phyloP scores from a whole-genome alignment of 257 asterid genomes.

The Solanum medicagineum region DNA sequence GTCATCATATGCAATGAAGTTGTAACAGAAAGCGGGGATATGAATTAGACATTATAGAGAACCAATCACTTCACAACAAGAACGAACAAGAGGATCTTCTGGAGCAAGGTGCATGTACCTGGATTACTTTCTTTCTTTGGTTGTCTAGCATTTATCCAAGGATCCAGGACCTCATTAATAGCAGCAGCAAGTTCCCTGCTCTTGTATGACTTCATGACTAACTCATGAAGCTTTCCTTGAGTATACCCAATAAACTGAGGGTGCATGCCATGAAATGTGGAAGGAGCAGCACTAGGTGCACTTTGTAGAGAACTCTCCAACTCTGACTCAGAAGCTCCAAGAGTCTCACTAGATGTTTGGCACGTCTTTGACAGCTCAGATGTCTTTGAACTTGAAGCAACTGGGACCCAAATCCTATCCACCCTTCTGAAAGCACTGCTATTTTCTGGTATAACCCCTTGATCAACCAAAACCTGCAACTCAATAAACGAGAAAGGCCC shows the following conservation, averaged over 20 bases:
- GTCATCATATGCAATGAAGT: neutral
- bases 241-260: slow-evolving; percentile 95
- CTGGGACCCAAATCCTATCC: slow-evolving; percentile 91
- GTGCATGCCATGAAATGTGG: slow-evolving; percentile 56
- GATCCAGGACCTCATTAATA: slow-evolving; percentile 93
- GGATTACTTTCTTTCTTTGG: slow-evolving; percentile 75
- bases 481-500: slow-evolving; percentile 82
- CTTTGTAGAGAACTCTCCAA: slow-evolving; percentile 9
- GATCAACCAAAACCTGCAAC: slow-evolving; percentile 72
- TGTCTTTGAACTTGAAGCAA: slow-evolving; percentile 23
- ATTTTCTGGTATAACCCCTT: slow-evolving; percentile 62
- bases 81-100: neutral
- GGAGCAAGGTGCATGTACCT: slow-evolving; percentile 29
- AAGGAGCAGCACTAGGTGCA: slow-evolving; percentile 17
- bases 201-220: slow-evolving; percentile 95
- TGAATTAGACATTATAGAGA: neutral
- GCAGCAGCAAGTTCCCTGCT: slow-evolving; percentile 98
- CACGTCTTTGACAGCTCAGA: slow-evolving; percentile 19
- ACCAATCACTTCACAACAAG: neutral
- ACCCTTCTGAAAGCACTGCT: slow-evolving; percentile 76
- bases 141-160: slow-evolving; percentile 88
- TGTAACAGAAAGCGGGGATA: neutral
- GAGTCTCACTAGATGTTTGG: slow-evolving; percentile 13
- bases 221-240: slow-evolving; percentile 92
- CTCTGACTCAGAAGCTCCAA: slow-evolving; percentile 24